phyloP scores from a whole-genome alignment of 257 asterid genomes.

The Voacanga thouarsii region DNA sequence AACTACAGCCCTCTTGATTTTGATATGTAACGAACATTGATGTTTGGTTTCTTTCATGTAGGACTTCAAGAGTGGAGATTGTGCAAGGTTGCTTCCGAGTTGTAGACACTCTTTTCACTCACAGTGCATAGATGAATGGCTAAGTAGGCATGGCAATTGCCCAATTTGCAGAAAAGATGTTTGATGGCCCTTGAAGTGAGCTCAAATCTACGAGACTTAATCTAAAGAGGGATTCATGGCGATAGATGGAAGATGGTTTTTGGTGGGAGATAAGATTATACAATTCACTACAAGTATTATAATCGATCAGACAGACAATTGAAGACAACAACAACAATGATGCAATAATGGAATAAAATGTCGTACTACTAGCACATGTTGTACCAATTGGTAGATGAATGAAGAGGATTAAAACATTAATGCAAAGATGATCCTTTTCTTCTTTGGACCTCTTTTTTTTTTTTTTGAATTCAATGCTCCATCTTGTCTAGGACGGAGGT shows the following conservation, averaged over 20 bases:
- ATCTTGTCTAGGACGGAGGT: background rate
- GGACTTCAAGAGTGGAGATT: slow-evolving; percentile 73
- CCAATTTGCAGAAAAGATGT: slow-evolving; percentile 73
- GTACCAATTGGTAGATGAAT: background rate
- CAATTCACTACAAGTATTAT: no score
- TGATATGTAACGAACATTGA: background rate
- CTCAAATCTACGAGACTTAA: background rate
- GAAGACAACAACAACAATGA: no score
- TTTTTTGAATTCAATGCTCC: background rate
- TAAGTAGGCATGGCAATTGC: slow-evolving; percentile 65
- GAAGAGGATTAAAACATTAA: background rate
- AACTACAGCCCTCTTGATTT: background rate
- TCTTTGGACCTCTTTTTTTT: background rate
- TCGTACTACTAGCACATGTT: background rate
- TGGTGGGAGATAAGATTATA: no score
- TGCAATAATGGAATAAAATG: no score
- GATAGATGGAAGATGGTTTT: no score
- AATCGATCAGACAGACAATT: no score
- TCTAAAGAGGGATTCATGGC: no score
- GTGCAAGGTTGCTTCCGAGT: slow-evolving; percentile 46
- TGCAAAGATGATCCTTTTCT: background rate
- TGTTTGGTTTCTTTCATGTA: slow-evolving; percentile 10
- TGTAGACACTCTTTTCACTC: slow-evolving; percentile 71
- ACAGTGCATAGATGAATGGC: slow-evolving; percentile 82
- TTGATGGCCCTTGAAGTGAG: background rate